Conservation (phyloP, 805 yeast species). For the Wickerhamiella siamensis region DNA sequence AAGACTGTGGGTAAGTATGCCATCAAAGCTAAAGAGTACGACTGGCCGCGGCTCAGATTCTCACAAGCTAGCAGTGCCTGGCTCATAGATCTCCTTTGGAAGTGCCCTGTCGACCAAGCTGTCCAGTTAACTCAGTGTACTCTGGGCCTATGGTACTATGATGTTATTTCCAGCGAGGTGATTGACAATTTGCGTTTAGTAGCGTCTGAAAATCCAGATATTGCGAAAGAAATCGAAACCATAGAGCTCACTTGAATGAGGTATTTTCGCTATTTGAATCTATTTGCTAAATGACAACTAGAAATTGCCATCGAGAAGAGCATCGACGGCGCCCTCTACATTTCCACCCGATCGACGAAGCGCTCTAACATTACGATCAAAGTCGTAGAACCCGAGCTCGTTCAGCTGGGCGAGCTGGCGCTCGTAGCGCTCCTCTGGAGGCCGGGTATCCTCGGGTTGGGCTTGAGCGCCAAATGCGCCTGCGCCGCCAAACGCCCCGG, state of each 20-base stretch:
- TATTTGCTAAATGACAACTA: constrained; percentile 15
- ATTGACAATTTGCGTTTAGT: background rate
- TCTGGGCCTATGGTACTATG: background rate
- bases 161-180: background rate
- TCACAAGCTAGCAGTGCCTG: too few relatives aligned
- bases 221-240: background rate
- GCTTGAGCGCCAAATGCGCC: constrained; percentile 22
- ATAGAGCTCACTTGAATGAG: background rate
- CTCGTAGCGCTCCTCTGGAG: constrained; percentile 70
- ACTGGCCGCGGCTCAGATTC: background rate
- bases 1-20: background rate
- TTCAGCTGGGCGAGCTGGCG: constrained; percentile 58
- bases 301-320: constrained; percentile 50
- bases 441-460: constrained; percentile 40
- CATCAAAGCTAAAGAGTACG: background rate
- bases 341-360: constrained; percentile 92
- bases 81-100: background rate
- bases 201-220: background rate
- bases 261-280: background rate
- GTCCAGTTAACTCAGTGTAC: background rate
- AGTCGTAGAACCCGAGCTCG: constrained; percentile 80
- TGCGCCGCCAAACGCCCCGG: constrained; percentile 18
- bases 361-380: constrained; percentile 83
- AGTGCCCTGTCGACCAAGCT: background rate
- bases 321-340: constrained; percentile 92